Evolutionary conservation across 306 rosid species (phyloP).

Genomic region (Vicia villosa): DNA sequence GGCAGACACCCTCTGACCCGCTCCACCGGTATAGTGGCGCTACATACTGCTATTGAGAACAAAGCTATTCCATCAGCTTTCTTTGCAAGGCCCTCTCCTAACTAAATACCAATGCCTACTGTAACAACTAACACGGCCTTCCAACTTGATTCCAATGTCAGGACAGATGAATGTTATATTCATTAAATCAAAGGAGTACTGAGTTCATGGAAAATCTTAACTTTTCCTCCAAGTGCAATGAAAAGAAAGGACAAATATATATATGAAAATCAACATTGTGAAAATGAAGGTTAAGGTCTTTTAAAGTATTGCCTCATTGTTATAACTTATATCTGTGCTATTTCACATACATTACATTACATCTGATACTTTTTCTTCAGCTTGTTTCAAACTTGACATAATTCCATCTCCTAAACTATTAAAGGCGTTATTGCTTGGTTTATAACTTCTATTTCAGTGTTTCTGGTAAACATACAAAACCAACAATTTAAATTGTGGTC

Average conservation of each 20-base stretch:
- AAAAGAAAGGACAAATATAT: background rate
- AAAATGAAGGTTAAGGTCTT: slow-evolving; percentile 7
- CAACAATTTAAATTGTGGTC: background rate
- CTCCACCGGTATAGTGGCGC: too few relatives aligned
- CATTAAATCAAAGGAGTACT: background rate
- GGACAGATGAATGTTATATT: background rate
- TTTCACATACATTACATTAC: slow-evolving; percentile 2
- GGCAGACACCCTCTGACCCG: too few relatives aligned
- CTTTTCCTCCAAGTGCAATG: background rate
- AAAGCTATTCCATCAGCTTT: background rate
- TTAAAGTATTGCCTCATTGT: background rate
- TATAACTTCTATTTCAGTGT: background rate
- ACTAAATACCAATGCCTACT: background rate
- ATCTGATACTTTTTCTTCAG: background rate
- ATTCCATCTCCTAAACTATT: slow-evolving; percentile 12
- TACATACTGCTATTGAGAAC: too few relatives aligned
- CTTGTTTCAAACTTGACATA: slow-evolving; percentile 1
- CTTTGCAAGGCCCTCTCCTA: background rate
- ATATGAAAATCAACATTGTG: slow-evolving; percentile 9
- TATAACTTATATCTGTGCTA: slow-evolving; percentile 4
- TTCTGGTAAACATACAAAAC: background rate
- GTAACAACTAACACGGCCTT: background rate
- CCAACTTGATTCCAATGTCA: background rate
- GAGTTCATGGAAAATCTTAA: background rate
- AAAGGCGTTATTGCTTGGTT: background rate